Conservation (phyloP, 2,329 filamentous ascomycete genomes). For the Fusarium coicis region DNA sequence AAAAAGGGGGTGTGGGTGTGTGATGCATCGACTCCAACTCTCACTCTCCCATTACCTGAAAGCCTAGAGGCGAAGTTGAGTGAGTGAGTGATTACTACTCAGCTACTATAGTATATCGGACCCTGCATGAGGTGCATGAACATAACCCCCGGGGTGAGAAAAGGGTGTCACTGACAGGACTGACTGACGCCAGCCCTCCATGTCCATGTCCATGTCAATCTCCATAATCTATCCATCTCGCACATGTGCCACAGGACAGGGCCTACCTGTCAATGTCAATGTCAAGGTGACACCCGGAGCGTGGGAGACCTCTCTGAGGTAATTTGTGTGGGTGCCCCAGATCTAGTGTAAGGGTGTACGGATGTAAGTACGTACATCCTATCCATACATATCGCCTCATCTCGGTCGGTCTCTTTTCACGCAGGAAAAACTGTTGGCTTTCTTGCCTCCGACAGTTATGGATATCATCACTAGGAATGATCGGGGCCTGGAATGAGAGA, state of each 20-base stretch:
- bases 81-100: background rate
- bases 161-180: background rate
- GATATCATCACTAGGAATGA: constrained; percentile 38
- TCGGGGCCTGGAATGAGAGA: constrained; percentile 39
- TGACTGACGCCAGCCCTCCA: constrained; percentile 21
- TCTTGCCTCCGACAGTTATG: constrained; percentile 41
- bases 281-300: background rate
- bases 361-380: background rate
- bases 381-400: background rate
- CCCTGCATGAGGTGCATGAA: constrained; percentile 41
- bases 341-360: background rate
- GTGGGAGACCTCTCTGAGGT: background rate
- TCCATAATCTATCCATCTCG: constrained; percentile 14
- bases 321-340: constrained; percentile 20
- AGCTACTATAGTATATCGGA: constrained; percentile 20
- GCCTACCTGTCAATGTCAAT: constrained; percentile 23
- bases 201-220: background rate
- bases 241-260: background rate
- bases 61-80: background rate
- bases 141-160: constrained; percentile 34
- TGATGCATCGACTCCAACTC: constrained; percentile 6
- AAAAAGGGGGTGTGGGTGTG: constrained; percentile 20
- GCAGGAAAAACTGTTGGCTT: constrained; percentile 1
- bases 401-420: constrained; percentile 1
- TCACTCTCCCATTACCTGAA: background rate